phyloP scores from a whole-genome alignment of 129 eudicot genomes.

The Centella asiatica region DNA sequence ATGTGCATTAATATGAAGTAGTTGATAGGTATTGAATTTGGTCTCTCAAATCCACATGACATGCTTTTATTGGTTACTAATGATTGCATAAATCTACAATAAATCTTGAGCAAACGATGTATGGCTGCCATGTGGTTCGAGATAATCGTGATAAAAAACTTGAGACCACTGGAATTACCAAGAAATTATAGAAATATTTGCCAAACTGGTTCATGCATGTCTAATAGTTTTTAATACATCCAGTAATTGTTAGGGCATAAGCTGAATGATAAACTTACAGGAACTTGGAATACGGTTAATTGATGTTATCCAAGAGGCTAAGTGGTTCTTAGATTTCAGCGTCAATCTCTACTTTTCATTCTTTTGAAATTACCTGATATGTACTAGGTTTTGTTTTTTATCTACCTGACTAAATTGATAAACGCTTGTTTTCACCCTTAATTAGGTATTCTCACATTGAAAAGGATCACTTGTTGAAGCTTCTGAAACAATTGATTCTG shows the following conservation, averaged over 20 bases:
- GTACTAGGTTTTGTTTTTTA: background rate
- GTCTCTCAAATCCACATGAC: too few relatives aligned
- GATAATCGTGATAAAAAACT: too few relatives aligned
- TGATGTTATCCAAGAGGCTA: background rate
- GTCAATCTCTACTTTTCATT: background rate
- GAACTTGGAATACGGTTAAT: background rate
- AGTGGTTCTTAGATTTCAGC: background rate
- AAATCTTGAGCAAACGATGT: too few relatives aligned
- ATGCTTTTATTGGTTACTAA: too few relatives aligned
- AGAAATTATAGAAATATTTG: too few relatives aligned
- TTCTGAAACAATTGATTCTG: constrained; percentile 72
- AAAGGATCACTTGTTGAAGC: constrained; percentile 84
- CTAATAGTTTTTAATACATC: too few relatives aligned
- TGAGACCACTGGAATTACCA: too few relatives aligned
- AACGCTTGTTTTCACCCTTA: background rate
- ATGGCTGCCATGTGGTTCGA: too few relatives aligned
- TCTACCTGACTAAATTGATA: background rate
- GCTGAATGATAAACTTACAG: background rate
- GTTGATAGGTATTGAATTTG: too few relatives aligned
- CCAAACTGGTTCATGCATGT: too few relatives aligned
- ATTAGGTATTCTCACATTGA: constrained; percentile 77
- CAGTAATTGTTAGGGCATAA: background rate
- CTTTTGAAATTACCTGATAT: background rate
- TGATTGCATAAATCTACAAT: too few relatives aligned
- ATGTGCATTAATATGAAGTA: too few relatives aligned